Percentiles rank a stretch among this genome's conserved stretches.
These are phyloP conservation scores for Rossbeevera mucosa DNA, from an alignment of 768 basidiomycete genomes.

Conservation along the genomic window DNA sequence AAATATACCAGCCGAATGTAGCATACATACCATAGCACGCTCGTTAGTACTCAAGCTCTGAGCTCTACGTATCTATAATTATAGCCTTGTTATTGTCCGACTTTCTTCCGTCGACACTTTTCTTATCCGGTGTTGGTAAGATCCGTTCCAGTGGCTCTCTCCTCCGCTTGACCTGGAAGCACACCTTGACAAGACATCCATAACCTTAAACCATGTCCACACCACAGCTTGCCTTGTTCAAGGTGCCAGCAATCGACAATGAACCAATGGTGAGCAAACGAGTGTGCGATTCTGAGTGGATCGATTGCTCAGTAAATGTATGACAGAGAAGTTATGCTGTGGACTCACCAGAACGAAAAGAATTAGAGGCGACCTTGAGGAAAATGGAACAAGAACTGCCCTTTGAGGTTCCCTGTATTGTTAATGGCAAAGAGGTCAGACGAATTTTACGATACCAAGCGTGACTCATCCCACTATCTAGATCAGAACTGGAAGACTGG, in stretches of 20 bases:
- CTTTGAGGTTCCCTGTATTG: constrained; percentile 88
- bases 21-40: background rate
- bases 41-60: background rate
- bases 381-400: constrained; percentile 83
- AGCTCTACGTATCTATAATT: background rate
- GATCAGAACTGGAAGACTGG: constrained; percentile 77
- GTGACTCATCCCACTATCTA: constrained; percentile 26
- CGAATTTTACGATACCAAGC: background rate
- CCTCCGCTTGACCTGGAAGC: background rate
- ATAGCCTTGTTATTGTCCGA: background rate
- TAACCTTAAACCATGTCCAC: constrained; percentile 47
- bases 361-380: constrained; percentile 63
- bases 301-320: background rate
- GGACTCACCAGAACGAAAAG: constrained; percentile 73
- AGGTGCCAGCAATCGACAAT: constrained; percentile 82
- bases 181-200: constrained; percentile 2
- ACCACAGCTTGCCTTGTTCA: constrained; percentile 81
- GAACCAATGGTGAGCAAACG: constrained; percentile 76
- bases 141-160: constrained; percentile 12
- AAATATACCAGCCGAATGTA: background rate
- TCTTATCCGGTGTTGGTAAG: constrained; percentile 8
- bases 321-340: constrained; percentile 69
- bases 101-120: background rate
- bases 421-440: constrained; percentile 82
- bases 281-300: background rate